phyloP scores from a whole-genome alignment of 1,139 yeast species.

The Lodderomyces parapsilosis region DNA sequence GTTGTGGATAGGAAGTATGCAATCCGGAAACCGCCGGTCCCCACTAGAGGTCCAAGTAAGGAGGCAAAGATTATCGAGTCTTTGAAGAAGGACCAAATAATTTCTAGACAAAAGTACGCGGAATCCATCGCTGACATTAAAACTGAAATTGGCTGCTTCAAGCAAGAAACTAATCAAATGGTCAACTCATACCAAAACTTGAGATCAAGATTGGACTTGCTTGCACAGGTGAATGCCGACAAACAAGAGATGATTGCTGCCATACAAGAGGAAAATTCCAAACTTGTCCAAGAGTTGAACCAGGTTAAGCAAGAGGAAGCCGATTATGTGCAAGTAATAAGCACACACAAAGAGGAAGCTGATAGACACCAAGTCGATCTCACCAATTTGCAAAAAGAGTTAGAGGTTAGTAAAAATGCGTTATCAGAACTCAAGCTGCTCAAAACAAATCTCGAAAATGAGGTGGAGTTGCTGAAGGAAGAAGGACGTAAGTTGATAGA shows the following conservation, averaged over 20 bases:
- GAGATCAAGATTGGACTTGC: slow-evolving; percentile 3
- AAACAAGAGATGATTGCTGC: not conserved
- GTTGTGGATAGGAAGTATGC: not conserved
- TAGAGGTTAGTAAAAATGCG: not conserved
- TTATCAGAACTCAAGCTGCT: not conserved
- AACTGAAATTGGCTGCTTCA: slow-evolving; percentile 9
- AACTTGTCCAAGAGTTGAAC: slow-evolving; percentile 2
- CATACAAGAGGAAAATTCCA: not conserved
- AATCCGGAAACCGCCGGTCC: slow-evolving; percentile 1
- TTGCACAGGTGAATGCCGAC: slow-evolving; percentile 6
- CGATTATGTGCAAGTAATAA: not conserved
- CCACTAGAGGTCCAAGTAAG: not conserved
- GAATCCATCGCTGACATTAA: slow-evolving; percentile 10
- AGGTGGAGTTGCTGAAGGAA: not conserved
- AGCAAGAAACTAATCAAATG: slow-evolving; percentile 7
- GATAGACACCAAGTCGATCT: slow-evolving; percentile 1
- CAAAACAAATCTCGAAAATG: not conserved
- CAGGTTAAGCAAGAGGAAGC: not conserved
- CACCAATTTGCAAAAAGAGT: not conserved
- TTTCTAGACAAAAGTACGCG: slow-evolving; percentile 6
- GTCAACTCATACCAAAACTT: slow-evolving; percentile 4
- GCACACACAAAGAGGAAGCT: slow-evolving; percentile 1
- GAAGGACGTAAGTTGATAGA: not conserved
- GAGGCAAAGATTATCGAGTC: not conserved
- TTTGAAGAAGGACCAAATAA: slow-evolving; percentile 4